Conservation (phyloP, 768 basidiomycete genomes). For the Hygrophorus russula region DNA sequence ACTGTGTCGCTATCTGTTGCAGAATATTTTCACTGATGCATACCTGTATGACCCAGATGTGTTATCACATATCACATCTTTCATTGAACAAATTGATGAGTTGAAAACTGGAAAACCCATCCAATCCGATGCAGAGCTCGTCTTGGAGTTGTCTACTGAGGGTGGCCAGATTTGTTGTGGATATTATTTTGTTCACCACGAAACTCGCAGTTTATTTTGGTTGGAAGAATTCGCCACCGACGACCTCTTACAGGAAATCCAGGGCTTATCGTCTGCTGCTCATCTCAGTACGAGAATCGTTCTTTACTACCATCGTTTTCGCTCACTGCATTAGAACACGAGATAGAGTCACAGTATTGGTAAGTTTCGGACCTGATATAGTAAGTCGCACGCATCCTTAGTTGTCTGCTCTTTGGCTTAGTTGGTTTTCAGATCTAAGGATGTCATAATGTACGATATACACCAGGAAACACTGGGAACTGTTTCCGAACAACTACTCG, state of each 20-base stretch:
- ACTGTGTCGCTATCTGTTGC: neutral
- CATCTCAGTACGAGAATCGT: slow-evolving; percentile 27
- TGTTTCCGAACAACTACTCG: slow-evolving; percentile 20
- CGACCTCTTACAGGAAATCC: slow-evolving; percentile 22
- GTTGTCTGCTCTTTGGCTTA: no score
- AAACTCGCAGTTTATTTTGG: slow-evolving; percentile 38
- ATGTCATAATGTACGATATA: no score
- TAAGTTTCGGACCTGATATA: slow-evolving; percentile 3
- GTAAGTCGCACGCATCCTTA: neutral
- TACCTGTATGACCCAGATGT: slow-evolving; percentile 30
- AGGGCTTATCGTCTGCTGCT: slow-evolving; percentile 24
- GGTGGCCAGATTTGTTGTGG: slow-evolving; percentile 9
- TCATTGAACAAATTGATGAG: slow-evolving; percentile 17
- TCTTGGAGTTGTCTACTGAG: slow-evolving; percentile 27
- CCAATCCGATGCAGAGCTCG: slow-evolving; percentile 24
- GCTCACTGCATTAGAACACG: slow-evolving; percentile 18
- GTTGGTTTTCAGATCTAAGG: no score
- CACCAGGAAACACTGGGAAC: slow-evolving; percentile 23
- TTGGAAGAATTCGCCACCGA: slow-evolving; percentile 29
- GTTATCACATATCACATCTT: slow-evolving; percentile 22
- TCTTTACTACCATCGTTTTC: neutral
- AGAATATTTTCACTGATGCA: slow-evolving; percentile 47
- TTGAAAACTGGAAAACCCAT: slow-evolving; percentile 1
- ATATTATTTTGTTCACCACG: slow-evolving; percentile 29
- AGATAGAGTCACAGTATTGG: slow-evolving; percentile 33